Evolutionary conservation across 176 grass and related monocot genomes (phyloP).

Genomic region (Cenchrus americanus): DNA sequence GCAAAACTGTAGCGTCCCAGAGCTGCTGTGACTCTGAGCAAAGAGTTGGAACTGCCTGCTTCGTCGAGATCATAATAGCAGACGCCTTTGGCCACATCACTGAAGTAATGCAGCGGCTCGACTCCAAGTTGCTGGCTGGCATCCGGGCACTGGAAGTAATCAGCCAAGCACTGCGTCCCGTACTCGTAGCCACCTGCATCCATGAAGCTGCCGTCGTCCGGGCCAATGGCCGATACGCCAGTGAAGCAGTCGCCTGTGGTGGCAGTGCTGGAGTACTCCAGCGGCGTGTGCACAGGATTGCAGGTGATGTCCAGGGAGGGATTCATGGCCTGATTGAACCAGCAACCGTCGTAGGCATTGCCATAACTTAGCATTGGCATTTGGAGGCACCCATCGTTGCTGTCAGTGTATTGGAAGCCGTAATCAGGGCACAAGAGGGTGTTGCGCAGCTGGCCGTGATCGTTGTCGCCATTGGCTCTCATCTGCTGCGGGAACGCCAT

Average conservation of each 20-base stretch:
- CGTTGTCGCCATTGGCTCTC: conserved; percentile 11
- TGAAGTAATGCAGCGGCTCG: conserved; percentile 19
- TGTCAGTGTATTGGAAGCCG: neutral
- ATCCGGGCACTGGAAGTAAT: neutral
- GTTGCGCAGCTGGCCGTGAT: neutral
- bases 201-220: neutral
- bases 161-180: neutral
- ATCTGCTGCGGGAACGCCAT: conserved; percentile 10
- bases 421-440: neutral
- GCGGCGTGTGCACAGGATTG: too few species aligned
- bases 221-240: neutral
- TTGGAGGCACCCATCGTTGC: neutral
- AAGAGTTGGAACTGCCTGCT: neutral
- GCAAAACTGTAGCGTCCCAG: neutral
- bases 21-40: neutral
- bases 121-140: neutral
- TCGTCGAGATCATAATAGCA: too few species aligned
- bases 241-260: neutral
- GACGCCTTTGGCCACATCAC: neutral
- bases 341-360: neutral
- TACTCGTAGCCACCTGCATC: neutral
- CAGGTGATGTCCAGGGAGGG: neutral
- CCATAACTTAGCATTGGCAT: neutral
- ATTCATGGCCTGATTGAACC: neutral
- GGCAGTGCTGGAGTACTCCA: neutral